Conservation (phyloP, 2,329 filamentous ascomycete genomes). For the Botryotinia convoluta region DNA sequence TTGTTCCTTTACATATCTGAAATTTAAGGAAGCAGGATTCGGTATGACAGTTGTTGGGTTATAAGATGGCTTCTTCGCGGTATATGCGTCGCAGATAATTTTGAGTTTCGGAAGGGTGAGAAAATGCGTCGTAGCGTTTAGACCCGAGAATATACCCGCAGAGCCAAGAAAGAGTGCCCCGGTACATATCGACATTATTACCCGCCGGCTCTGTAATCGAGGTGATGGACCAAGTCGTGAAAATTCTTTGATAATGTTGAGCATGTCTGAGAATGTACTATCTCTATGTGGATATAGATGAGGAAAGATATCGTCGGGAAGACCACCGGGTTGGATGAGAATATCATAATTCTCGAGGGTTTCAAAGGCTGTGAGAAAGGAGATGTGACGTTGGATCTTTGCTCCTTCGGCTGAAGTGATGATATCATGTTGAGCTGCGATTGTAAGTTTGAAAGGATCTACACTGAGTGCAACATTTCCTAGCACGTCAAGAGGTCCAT, state of each 20-base stretch:
- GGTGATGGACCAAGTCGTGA: conserved; percentile 76
- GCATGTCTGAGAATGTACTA: conserved; percentile 64
- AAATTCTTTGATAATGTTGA: conserved; percentile 71
- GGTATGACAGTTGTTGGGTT: conserved; percentile 5
- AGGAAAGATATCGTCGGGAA: conserved; percentile 54
- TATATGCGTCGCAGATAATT: conserved; percentile 49
- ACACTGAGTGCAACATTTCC: conserved; percentile 3
- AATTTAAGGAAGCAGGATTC: conserved; percentile 11
- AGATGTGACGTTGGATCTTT: conserved; percentile 45
- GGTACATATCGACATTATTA: conserved; percentile 75
- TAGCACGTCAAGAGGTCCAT: conserved; percentile 15
- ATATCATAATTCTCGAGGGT: conserved; percentile 62
- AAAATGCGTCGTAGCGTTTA: conserved; percentile 79
- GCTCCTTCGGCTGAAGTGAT: conserved; percentile 12
- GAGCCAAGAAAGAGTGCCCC: conserved; percentile 75
- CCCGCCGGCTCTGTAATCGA: conserved; percentile 64
- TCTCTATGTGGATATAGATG: conserved; percentile 10
- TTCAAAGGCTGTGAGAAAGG: conserved; percentile 74
- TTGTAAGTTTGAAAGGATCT: conserved; percentile 18
- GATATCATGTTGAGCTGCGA: conserved; percentile 14
- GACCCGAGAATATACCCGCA: conserved; percentile 72
- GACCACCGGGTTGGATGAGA: conserved; percentile 72
- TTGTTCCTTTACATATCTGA: conserved; percentile 18
- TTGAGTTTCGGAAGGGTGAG: conserved; percentile 78
- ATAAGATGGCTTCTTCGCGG: neutral